Evolutionary conservation across 306 rosid species (phyloP).

Genomic region (Trichosanthes cucumerina): DNA sequence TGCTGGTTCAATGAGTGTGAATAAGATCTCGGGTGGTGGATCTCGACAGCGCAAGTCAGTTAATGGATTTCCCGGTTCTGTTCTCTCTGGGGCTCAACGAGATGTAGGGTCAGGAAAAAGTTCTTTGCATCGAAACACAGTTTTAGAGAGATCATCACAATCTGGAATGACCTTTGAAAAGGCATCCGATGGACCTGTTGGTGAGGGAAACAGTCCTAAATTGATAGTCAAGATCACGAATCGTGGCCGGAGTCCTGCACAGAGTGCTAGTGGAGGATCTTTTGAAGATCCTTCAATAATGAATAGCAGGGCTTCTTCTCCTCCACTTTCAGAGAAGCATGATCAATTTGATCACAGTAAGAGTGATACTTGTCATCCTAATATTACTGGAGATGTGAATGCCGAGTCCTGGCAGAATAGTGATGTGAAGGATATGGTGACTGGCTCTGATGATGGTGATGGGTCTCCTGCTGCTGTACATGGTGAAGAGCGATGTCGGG

Average conservation of each 20-base stretch:
- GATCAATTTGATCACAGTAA: slow-evolving; percentile 44
- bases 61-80: slow-evolving; percentile 55
- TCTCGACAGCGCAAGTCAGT: slow-evolving; percentile 57
- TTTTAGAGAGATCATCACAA: slow-evolving; percentile 39
- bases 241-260: slow-evolving; percentile 59
- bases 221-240: slow-evolving; percentile 62
- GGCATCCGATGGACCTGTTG: slow-evolving; percentile 35
- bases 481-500: slow-evolving; percentile 34
- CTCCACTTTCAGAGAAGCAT: slow-evolving; percentile 46
- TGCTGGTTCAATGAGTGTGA: slow-evolving; percentile 46
- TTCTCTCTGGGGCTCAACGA: slow-evolving; percentile 38
- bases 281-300: slow-evolving; percentile 42
- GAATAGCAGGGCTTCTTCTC: slow-evolving; percentile 49
- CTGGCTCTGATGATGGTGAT: slow-evolving; percentile 43
- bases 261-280: slow-evolving; percentile 45
- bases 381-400: slow-evolving; percentile 28
- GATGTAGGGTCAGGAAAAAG: slow-evolving; percentile 35
- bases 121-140: slow-evolving; percentile 25
- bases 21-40: slow-evolving; percentile 34
- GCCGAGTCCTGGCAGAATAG: slow-evolving; percentile 41
- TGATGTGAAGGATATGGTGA: slow-evolving; percentile 28
- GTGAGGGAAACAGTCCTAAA: slow-evolving; percentile 44
- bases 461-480: slow-evolving; percentile 30
- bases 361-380: slow-evolving; percentile 36
- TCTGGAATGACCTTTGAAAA: slow-evolving; percentile 39